Evolutionary conservation across 73 alveolate genomes (phyloP).

Genomic region (Stentor roeselii): DNA sequence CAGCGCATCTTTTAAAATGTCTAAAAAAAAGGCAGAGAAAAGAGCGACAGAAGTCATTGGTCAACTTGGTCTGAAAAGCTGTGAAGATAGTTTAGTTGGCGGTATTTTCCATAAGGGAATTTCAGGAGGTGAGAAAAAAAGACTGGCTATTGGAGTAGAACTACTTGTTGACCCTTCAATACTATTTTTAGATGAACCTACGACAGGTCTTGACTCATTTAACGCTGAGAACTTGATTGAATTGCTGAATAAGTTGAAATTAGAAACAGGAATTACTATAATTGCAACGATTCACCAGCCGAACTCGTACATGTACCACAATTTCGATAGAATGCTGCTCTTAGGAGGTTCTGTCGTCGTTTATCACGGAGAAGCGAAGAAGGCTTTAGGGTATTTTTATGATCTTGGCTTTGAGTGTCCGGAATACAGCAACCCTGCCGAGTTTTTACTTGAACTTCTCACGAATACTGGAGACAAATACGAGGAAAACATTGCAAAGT

Average conservation of each 20-base stretch:
- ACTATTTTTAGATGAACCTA: conserved; percentile 29
- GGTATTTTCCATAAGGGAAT: not conserved
- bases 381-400: not conserved
- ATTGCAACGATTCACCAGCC: conserved; percentile 26
- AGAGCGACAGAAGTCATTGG: conserved; percentile 55
- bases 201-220: conserved; percentile 25
- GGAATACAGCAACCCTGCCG: conserved; percentile 21
- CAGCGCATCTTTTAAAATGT: conserved; percentile 39
- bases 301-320: not conserved
- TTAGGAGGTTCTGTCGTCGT: not conserved
- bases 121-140: conserved; percentile 20
- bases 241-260: not conserved
- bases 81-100: not conserved
- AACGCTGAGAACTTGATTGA: conserved; percentile 2
- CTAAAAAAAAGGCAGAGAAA: conserved; percentile 28
- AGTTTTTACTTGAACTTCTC: not conserved
- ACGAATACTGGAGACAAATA: no score
- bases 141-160: not conserved
- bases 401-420: conserved; percentile 10
- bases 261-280: conserved; percentile 9
- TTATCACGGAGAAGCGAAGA: conserved; percentile 18
- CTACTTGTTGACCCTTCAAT: not conserved
- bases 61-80: conserved; percentile 42
- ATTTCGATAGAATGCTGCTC: not conserved
- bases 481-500: no score